phyloP scores from a whole-genome alignment of 805 yeast species.

The Ogataea pilisensis region DNA sequence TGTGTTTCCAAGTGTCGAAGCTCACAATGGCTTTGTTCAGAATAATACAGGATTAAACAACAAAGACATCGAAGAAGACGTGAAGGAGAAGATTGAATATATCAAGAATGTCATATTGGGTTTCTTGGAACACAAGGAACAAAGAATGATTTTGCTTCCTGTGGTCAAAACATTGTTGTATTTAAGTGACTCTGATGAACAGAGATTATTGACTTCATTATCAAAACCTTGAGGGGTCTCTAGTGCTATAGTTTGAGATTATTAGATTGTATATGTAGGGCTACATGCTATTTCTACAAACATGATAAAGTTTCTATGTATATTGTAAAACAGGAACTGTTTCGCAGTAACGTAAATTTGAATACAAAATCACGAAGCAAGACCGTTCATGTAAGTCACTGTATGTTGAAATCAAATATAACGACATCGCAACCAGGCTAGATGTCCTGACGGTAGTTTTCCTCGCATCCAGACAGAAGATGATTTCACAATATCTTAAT shows the following conservation, averaged over 20 bases:
- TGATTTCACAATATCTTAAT: too few relatives aligned
- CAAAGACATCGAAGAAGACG: constrained; percentile 28
- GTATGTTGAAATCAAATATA: too few relatives aligned
- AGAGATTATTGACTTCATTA: constrained; percentile 58
- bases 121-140: constrained; percentile 89
- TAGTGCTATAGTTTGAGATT: neutral
- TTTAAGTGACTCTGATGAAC: constrained; percentile 67
- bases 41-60: constrained; percentile 16
- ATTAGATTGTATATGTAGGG: too few relatives aligned
- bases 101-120: constrained; percentile 88
- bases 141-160: constrained; percentile 77
- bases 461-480: too few relatives aligned
- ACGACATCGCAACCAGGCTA: too few relatives aligned
- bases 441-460: too few relatives aligned
- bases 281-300: neutral
- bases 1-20: constrained; percentile 1
- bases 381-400: too few relatives aligned
- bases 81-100: constrained; percentile 60
- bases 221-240: constrained; percentile 4
- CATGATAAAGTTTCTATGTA: too few relatives aligned
- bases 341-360: too few relatives aligned
- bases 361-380: too few relatives aligned
- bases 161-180: constrained; percentile 75
- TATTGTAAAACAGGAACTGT: too few relatives aligned
- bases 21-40: constrained; percentile 2